Evolutionary conservation across 2,329 filamentous ascomycete species (phyloP), one percentile per base, ranked within the genome.

Genomic region (Elsinoe arachidis): DNA sequence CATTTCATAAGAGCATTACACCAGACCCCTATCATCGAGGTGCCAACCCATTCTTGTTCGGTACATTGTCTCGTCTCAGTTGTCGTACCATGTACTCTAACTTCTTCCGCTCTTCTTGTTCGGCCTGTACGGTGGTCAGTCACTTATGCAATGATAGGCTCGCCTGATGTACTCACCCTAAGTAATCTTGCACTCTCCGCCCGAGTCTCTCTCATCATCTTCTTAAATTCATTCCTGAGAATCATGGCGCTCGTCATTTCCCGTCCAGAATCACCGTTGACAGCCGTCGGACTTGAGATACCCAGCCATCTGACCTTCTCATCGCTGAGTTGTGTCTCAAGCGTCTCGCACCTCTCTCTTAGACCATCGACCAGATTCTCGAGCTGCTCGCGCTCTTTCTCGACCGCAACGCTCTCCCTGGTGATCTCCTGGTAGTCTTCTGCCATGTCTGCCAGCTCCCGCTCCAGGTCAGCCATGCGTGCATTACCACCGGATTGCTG

Each of bases 181-280:
- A 88, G 67, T 59, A 78, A 74, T 71, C 80, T 85, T 65, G 83
- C 73, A 60, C 80, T 84, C 69, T 89, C 86, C 1, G 78, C 76
- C 60, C 85, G 80, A 49, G 83, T 83, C 66, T 88, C 85, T 61
- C 84, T 78, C 85, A 88, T 88, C 85, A 88, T 88, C 74, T 86
- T 88, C 75, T 87, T 87, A 68, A 89, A 89, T 68, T 89, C 86
- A 61, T 84, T 84, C 70, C 84, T 83, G 66, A 89, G 67, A 39
- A 88, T 83, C 71, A 81, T 81, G 21, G 83, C 85, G 63, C 83
- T 87, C 10, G 83, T 88, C 9, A 76, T 80, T 62, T 85, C 82
- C 59, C 72, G 69, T 33, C 65, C 56, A 73, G 58, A 30, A 37
- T 54, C 37, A 35, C 58, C 55, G 72, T 63, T 58, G 68, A 66